A percentile compares a stretch with the other conserved stretches of the same genome.
Conservation (phyloP, 2,329 filamentous ascomycete species). For the Ceratocystis destructans region DNA sequence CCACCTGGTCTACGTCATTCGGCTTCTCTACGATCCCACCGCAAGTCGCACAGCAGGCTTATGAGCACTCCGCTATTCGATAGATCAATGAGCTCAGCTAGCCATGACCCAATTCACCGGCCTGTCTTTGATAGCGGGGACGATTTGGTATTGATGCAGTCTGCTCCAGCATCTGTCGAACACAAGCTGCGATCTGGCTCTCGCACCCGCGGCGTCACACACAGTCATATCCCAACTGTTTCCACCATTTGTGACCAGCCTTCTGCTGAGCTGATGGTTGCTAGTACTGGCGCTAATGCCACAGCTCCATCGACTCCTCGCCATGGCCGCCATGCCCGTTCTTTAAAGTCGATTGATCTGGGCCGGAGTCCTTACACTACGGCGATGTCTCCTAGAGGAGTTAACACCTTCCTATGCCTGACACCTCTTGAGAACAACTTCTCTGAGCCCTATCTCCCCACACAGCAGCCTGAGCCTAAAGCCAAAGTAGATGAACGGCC, state of each 20-base stretch:
- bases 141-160: conserved; percentile 12
- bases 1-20: conserved; percentile 14
- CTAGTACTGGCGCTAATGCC: conserved; percentile 12
- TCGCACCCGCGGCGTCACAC: conserved; percentile 13
- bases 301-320: conserved; percentile 16
- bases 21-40: conserved; percentile 16
- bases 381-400: conserved; percentile 11
- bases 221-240: conserved; percentile 15
- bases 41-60: conserved; percentile 18
- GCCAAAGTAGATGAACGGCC: conserved; percentile 31
- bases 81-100: neutral
- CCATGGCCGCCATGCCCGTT: conserved; percentile 32
- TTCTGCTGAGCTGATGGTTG: neutral
- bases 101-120: conserved; percentile 11
- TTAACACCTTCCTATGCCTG: conserved; percentile 17
- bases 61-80: conserved; percentile 4
- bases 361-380: conserved; percentile 22
- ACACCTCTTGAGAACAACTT: conserved; percentile 21
- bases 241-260: neutral
- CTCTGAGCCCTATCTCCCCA: conserved; percentile 26
- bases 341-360: conserved; percentile 34
- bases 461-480: conserved; percentile 20
- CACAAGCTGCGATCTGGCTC: conserved; percentile 11
- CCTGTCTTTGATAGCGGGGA: conserved; percentile 18
- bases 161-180: neutral